A percentile compares a stretch with the other conserved stretches of the same genome.
Evolutionary conservation across 768 basidiomycete genomes (phyloP).

Genomic region (Lactifluus echinatus): DNA sequence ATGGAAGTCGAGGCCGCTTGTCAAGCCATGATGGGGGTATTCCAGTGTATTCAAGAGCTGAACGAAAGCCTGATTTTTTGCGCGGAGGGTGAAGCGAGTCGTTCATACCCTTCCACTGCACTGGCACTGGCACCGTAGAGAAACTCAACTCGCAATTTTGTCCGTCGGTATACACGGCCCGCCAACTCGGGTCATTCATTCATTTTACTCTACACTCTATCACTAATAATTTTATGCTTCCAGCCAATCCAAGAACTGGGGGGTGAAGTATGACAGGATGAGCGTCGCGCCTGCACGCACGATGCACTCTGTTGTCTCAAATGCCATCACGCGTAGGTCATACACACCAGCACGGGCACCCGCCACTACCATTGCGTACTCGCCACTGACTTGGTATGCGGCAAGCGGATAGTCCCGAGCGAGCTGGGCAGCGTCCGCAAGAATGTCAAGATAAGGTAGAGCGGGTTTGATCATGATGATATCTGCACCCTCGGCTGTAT

Average conservation of each 20-base stretch:
- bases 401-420: slow-evolving; percentile 88
- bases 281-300: slow-evolving; percentile 85
- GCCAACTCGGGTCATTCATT: neutral
- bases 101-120: slow-evolving; percentile 4
- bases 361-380: slow-evolving; percentile 95
- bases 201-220: too few relatives aligned
- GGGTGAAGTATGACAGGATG: slow-evolving; percentile 93
- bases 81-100: neutral
- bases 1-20: slow-evolving; percentile 80
- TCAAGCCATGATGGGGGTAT: slow-evolving; percentile 69
- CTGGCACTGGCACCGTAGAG: too few relatives aligned
- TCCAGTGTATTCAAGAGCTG: slow-evolving; percentile 58
- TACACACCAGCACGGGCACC: slow-evolving; percentile 94
- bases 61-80: slow-evolving; percentile 44
- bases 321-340: slow-evolving; percentile 85
- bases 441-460: slow-evolving; percentile 93
- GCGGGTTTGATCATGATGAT: slow-evolving; percentile 99
- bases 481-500: slow-evolving; percentile 86
- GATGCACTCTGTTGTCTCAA: slow-evolving; percentile 88
- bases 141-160: neutral
- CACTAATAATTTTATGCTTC: slow-evolving; percentile 24
- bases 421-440: slow-evolving; percentile 76
- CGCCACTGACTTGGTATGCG: slow-evolving; percentile 95
- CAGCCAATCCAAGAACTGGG: slow-evolving; percentile 89
- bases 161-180: neutral